Percentiles rank a stretch among this genome's conserved stretches.
phyloP scores from a whole-genome alignment of 2,329 filamentous ascomycete species.

The Cercospora sp. region DNA sequence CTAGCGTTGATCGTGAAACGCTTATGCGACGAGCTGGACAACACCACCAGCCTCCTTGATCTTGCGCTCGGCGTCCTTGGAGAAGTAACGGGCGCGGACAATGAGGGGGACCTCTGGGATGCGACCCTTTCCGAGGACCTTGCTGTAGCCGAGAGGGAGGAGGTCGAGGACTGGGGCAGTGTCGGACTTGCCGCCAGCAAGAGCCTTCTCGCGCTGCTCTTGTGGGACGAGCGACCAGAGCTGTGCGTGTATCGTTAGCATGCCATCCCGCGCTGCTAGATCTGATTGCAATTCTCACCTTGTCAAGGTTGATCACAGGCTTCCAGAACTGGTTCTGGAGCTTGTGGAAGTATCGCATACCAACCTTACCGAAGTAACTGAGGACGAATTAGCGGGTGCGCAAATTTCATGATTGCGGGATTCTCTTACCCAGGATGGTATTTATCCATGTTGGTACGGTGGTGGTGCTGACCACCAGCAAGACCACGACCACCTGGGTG shows the following conservation, averaged over 20 bases:
- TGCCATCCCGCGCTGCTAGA: neutral
- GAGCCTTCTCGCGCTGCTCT: constrained; percentile 91
- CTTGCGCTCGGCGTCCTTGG: constrained; percentile 96
- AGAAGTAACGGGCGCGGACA: constrained; percentile 92
- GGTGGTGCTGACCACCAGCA: constrained; percentile 99
- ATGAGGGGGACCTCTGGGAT: constrained; percentile 90
- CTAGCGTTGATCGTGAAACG: constrained; percentile 19
- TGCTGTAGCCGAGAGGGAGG: constrained; percentile 94
- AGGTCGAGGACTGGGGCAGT: constrained; percentile 98
- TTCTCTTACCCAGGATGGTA: constrained; percentile 72
- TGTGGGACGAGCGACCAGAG: constrained; percentile 92
- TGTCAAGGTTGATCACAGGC: constrained; percentile 97
- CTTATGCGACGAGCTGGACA: constrained; percentile 89
- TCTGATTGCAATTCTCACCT: constrained; percentile 58
- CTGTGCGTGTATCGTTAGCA: constrained; percentile 48
- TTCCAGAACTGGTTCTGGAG: constrained; percentile 97
- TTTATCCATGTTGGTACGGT: constrained; percentile 89
- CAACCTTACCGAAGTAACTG: constrained; percentile 70
- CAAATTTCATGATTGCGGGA: neutral
- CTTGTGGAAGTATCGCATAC: constrained; percentile 78
- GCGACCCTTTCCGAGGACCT: constrained; percentile 97
- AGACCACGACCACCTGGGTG: constrained; percentile 75
- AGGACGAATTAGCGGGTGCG: neutral
- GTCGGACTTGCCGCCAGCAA: constrained; percentile 82
- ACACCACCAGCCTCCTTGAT: constrained; percentile 97